Base-by-base conservation (phyloP, 108 stramenopile species). In the Schizochytrium sp. region DNA sequence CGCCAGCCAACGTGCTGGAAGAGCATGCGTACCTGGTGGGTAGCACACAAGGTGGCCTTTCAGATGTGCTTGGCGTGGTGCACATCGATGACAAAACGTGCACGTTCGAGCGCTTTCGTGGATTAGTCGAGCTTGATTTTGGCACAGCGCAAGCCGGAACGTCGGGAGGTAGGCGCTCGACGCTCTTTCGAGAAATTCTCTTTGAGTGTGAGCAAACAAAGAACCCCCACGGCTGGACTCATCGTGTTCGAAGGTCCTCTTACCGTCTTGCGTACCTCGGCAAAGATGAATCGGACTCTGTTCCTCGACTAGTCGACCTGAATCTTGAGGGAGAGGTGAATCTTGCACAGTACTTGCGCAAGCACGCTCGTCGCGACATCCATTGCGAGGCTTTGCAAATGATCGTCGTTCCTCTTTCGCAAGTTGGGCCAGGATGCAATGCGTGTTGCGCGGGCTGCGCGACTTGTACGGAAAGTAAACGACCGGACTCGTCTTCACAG, bases 371-470 rank as follows among this genome's bases (percentile, higher is more conserved):
- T 21, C 45, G 48, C 44, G 76, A 47, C 51, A 83, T 23, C 12
- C 45, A 83, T 53, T n/a, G 76, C 45, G 48, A 83, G 51, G 76
- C 51, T 83, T 8, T 83, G 6, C 23, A 83, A 28, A 18, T 83
- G 2, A 18, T 83, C 10, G 51, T 83, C 6, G 76, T 83, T 14
- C 76, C 76, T 21, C 51, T 83, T 25, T 83, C 76, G 4, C 76
- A 83, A 53, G 76, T 83, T 12, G 76, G 76, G 16, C 76, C 76
- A 12, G 76, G 48, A n/a, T 83, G 76, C 76, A 83, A 83, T 23
- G 76, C 45, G 6, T 83, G 76, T 45, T 83, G 76, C 76, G 6
- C 45, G 6, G 76, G 76, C 6, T 83, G 76, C 76, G 51, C 51
- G 0, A 28, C 76, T 3, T 83, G 76, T 83, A 83, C 76, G 10